Evolutionary conservation across 2,329 filamentous ascomycete genomes (phyloP).

Genomic region (Claviceps fusiformis): DNA sequence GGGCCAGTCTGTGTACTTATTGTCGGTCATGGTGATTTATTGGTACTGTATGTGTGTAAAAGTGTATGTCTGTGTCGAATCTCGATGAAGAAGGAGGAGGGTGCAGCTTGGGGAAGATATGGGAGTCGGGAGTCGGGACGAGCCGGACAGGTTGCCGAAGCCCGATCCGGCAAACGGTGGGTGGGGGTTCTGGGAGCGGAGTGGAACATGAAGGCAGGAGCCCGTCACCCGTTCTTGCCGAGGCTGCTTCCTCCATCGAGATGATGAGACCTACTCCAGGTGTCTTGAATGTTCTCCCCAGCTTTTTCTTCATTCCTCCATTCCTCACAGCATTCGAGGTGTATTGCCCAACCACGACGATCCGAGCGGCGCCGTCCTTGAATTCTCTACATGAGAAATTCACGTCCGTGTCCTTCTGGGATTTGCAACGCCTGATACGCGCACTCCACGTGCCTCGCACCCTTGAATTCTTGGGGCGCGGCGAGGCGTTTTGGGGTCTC

Average conservation of each 20-base stretch:
- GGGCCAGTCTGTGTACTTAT: conserved; percentile 12
- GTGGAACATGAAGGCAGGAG: not conserved
- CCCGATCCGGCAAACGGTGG: not conserved
- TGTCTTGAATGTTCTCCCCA: not conserved
- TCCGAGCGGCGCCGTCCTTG: not conserved
- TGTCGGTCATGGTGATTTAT: conserved; percentile 4
- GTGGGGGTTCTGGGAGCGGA: no score
- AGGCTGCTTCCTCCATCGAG: not conserved
- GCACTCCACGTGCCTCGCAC: not conserved
- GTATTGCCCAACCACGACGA: not conserved
- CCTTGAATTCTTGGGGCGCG: not conserved
- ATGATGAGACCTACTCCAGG: not conserved
- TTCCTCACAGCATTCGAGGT: not conserved
- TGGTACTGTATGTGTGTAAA: no score
- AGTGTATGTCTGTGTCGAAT: not conserved
- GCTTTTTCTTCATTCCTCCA: not conserved
- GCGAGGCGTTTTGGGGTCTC: not conserved
- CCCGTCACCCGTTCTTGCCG: not conserved
- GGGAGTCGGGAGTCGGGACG: not conserved
- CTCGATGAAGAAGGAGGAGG: no score
- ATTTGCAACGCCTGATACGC: not conserved
- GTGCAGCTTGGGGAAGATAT: no score
- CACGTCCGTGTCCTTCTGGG: not conserved
- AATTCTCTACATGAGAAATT: not conserved
- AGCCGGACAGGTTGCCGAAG: not conserved